Evolutionary conservation across 805 yeast genomes (phyloP).

Genomic region (Yarrowia keelungensis): DNA sequence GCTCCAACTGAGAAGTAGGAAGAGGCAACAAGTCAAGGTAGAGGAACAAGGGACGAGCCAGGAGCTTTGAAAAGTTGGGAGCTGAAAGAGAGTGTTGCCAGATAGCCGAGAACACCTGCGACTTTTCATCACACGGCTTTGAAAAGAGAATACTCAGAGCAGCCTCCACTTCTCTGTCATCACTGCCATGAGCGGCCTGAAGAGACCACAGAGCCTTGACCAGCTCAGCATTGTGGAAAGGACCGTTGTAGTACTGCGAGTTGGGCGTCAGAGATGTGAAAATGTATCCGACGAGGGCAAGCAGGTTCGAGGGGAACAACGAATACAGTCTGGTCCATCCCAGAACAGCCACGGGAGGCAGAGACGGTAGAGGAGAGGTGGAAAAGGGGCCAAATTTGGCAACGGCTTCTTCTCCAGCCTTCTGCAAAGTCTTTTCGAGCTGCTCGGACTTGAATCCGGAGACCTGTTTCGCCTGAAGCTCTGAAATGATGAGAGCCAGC

Average conservation of each 20-base stretch:
- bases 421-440: not conserved
- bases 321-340: constrained; percentile 28
- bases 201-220: constrained; percentile 70
- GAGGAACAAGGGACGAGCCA: constrained; percentile 32
- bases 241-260: constrained; percentile 33
- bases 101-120: constrained; percentile 25
- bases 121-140: constrained; percentile 26
- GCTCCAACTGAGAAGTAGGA: constrained; percentile 34
- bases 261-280: constrained; percentile 26
- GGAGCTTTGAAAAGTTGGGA: constrained; percentile 21
- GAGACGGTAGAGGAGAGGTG: constrained; percentile 4
- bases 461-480: constrained; percentile 6
- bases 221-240: constrained; percentile 67
- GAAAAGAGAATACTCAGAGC: constrained; percentile 29
- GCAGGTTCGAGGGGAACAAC: constrained; percentile 14
- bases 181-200: constrained; percentile 55
- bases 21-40: constrained; percentile 24
- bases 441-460: constrained; percentile 30
- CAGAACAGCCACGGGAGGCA: constrained; percentile 28
- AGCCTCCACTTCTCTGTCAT: constrained; percentile 69
- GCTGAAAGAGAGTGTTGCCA: constrained; percentile 33
- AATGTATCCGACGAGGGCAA: constrained; percentile 28
- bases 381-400: constrained; percentile 9
- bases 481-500: constrained; percentile 15
- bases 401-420: constrained; percentile 20